These are phyloP conservation scores for Phaeosphaeria sp. DNA, from an alignment of 2,329 filamentous ascomycete genomes.

Conservation along the genomic window DNA sequence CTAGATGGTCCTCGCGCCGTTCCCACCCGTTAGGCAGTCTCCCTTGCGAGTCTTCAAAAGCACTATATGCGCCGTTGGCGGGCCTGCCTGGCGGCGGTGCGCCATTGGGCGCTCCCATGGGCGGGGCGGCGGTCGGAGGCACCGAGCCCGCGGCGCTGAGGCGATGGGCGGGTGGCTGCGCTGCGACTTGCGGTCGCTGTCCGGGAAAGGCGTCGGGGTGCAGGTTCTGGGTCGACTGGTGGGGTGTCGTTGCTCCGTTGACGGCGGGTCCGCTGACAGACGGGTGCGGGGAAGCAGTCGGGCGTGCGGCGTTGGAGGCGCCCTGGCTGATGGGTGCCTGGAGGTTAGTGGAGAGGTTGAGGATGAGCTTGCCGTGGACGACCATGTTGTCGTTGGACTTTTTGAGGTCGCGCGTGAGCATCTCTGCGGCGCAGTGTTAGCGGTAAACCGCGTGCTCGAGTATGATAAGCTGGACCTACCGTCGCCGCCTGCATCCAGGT, in stretches of 20 bases:
- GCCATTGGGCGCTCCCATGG: slow-evolving; percentile 34
- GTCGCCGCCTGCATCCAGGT: slow-evolving; percentile 86
- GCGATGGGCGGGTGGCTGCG: slow-evolving; percentile 34
- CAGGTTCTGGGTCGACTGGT: slow-evolving; percentile 47
- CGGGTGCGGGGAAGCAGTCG: slow-evolving; percentile 48
- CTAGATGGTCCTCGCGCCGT: slow-evolving; percentile 90
- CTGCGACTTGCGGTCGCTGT: slow-evolving; percentile 31
- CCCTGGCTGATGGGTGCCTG: slow-evolving; percentile 69
- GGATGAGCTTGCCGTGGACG: slow-evolving; percentile 95
- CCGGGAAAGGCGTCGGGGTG: slow-evolving; percentile 47
- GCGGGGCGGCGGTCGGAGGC: slow-evolving; percentile 54
- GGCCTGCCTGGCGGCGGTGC: slow-evolving; percentile 52
- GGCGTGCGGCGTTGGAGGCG: slow-evolving; percentile 45
- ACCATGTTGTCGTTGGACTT: slow-evolving; percentile 98
- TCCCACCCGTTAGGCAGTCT: slow-evolving; percentile 94
- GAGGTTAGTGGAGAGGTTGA: slow-evolving; percentile 94
- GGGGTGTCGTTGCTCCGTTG: slow-evolving; percentile 46
- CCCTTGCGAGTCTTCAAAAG: slow-evolving; percentile 96
- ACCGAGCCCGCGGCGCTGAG: slow-evolving; percentile 38
- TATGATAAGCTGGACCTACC: slow-evolving; percentile 63
- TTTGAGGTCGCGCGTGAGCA: slow-evolving; percentile 96
- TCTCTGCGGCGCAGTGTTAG: slow-evolving; percentile 66
- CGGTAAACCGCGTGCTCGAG: slow-evolving; percentile 4
- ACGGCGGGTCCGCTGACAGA: slow-evolving; percentile 48
- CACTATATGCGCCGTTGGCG: slow-evolving; percentile 67